phyloP scores from a whole-genome alignment of 2,329 filamentous ascomycete species.

The Neofusicoccum laricinum region DNA sequence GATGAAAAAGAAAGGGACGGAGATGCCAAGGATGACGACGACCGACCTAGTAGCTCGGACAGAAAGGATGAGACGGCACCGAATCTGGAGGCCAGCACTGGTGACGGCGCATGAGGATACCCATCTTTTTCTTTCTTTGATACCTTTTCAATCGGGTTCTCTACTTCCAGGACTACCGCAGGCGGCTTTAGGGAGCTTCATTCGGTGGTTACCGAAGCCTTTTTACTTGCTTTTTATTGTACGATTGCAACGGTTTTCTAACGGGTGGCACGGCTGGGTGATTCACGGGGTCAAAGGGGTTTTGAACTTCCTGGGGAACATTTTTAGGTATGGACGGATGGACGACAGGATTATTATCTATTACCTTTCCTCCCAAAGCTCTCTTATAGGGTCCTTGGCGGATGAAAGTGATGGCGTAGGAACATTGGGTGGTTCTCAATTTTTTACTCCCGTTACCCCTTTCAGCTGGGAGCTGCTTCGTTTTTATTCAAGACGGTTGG shows the following conservation, averaged over 20 bases:
- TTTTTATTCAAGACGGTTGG: not conserved
- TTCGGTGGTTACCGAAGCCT: not conserved
- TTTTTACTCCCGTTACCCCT: not conserved
- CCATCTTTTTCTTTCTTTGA: conserved; percentile 3
- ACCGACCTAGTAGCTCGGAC: not conserved
- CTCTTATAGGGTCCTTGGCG: not conserved
- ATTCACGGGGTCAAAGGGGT: conserved; percentile 4
- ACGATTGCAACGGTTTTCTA: conserved; percentile 9
- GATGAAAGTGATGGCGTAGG: conserved; percentile 1
- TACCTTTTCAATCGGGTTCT: not conserved
- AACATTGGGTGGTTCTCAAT: not conserved
- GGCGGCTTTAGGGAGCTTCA: conserved; percentile 2
- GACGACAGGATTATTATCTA: conserved; percentile 6
- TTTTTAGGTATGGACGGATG: not conserved
- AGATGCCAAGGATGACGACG: conserved; percentile 2
- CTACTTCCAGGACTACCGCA: not conserved
- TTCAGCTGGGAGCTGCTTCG: not conserved
- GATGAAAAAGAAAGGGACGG: conserved; percentile 3
- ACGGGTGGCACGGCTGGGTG: conserved; percentile 1
- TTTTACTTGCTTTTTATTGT: not conserved
- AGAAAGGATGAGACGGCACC: not conserved
- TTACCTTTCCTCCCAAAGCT: not conserved
- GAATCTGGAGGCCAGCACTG: not conserved
- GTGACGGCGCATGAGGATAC: conserved; percentile 13
- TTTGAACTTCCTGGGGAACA: not conserved